These are phyloP conservation scores for Aspergillus spinulosporus DNA, from an alignment of 2,329 filamentous ascomycete species.

Conservation along the genomic window DNA sequence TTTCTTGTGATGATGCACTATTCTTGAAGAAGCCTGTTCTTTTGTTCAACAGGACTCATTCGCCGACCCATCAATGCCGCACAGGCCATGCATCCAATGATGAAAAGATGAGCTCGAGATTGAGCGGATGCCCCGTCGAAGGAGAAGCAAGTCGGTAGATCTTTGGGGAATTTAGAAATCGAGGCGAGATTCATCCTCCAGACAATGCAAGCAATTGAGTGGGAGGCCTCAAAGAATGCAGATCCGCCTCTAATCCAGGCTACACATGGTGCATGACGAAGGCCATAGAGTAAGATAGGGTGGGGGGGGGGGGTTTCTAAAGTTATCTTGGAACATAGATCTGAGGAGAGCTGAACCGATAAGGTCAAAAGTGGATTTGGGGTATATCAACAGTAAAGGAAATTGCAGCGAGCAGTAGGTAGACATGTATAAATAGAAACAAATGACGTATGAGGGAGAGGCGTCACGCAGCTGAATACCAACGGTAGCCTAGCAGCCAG, in stretches of 20 bases:
- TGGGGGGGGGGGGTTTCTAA: background rate
- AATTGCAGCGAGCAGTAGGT: constrained; percentile 4
- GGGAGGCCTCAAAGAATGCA: no score
- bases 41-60: no score
- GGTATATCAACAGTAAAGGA: constrained; percentile 18
- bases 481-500: background rate
- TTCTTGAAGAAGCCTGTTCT: no score
- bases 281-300: background rate
- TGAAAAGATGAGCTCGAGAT: no score
- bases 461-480: background rate
- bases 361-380: constrained; percentile 13
- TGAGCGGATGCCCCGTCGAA: no score
- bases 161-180: background rate
- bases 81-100: no score
- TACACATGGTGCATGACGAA: background rate
- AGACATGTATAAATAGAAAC: constrained; percentile 1
- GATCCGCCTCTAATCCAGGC: no score
- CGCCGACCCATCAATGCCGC: no score
- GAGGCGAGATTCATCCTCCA: background rate
- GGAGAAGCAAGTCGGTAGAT: background rate
- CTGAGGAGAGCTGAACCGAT: background rate
- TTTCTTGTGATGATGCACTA: no score
- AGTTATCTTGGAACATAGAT: background rate
- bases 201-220: background rate
- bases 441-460: background rate